Conservation (phyloP, 2,329 filamentous ascomycete species). For the Epicoccum nigrum region DNA sequence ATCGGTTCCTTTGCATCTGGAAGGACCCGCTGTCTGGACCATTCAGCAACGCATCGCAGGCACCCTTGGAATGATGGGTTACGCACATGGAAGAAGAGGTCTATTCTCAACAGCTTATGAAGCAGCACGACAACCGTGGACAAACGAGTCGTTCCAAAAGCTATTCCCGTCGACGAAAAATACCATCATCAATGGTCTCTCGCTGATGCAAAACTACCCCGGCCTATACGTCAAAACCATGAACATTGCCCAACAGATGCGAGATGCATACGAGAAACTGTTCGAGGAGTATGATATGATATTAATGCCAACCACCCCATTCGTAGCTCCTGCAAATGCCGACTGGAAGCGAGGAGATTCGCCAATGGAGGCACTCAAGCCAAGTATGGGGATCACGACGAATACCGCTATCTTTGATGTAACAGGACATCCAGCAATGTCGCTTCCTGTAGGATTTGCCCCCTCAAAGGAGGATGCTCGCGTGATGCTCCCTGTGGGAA, state of each 20-base stretch:
- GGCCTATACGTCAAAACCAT: slow-evolving; percentile 50
- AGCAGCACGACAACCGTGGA: slow-evolving; percentile 8
- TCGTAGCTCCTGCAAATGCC: slow-evolving; percentile 29
- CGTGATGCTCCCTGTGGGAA: slow-evolving; percentile 45
- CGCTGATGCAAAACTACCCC: slow-evolving; percentile 47
- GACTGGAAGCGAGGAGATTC: slow-evolving; percentile 35
- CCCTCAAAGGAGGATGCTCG: slow-evolving; percentile 27
- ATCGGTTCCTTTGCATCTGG: slow-evolving; percentile 39
- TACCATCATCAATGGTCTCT: slow-evolving; percentile 52
- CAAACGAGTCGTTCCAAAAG: slow-evolving; percentile 50
- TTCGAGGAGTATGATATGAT: slow-evolving; percentile 49
- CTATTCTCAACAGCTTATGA: slow-evolving; percentile 42
- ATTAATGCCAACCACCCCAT: slow-evolving; percentile 50
- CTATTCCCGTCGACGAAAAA: slow-evolving; percentile 57
- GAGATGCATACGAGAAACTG: slow-evolving; percentile 47
- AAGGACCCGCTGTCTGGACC: slow-evolving; percentile 50
- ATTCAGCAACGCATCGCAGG: slow-evolving; percentile 30
- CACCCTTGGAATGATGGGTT: slow-evolving; percentile 12
- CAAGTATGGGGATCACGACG: slow-evolving; percentile 38
- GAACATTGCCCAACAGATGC: slow-evolving; percentile 49
- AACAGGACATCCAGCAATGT: slow-evolving; percentile 41
- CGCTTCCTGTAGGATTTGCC: slow-evolving; percentile 48
- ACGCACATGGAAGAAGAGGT: slow-evolving; percentile 55
- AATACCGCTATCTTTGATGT: slow-evolving; percentile 41
- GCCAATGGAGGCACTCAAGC: slow-evolving; percentile 35